Evolutionary conservation across 768 basidiomycete genomes (phyloP), one percentile per base, ranked within the genome.

Genomic region (Punctularia strigosozonata): DNA sequence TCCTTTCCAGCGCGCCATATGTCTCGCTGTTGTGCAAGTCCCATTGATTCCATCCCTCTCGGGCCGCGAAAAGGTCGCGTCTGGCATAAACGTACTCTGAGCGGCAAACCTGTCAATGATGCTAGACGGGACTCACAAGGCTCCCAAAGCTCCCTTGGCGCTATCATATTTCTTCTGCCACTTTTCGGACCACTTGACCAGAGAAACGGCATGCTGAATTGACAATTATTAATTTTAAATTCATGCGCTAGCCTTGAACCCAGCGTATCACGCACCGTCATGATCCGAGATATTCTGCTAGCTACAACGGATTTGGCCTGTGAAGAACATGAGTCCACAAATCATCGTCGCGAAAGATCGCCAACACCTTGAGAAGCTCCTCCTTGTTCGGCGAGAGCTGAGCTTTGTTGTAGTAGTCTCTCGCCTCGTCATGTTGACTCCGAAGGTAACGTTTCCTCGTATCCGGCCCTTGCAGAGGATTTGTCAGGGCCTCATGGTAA

Each of bases 1-100:
- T 47, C 2, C 57, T 45, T 38, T 61, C 56, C 17, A 75, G 50
- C 5, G 49, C 31, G 2, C 62, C 61, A 48, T 64, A 78, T 3
- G 61, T 43, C 2, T 57, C 58, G 3, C 59, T 55, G 10, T 56
- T 55, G 24, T 68, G 23, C 18, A 80, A 52, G 43, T 75, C 65
- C 19, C 43, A 46, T 12, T 54, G 46, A 1, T 58, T 42, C 63
- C 70, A 77, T 5, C 72, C 73, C 43, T 66, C 49, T 3, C 33
- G n/a, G 0, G 32, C 10, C 0, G 70, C 69, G 20, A 65, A 45
- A 0, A 0, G 0, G 35, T 47, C 52, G 15, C 59, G 60, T 37
- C 75, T 76, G 35, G 6, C 44, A 23, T 20, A 5, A 8, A 19
- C n/a, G n/a, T n/a, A n/a, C n/a, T n/a, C n/a, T n/a, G n/a, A 8